Evolutionary conservation across 148 eudicot species (phyloP), one percentile per base, ranked within the genome.

Genomic region (Limonium bicolor): DNA sequence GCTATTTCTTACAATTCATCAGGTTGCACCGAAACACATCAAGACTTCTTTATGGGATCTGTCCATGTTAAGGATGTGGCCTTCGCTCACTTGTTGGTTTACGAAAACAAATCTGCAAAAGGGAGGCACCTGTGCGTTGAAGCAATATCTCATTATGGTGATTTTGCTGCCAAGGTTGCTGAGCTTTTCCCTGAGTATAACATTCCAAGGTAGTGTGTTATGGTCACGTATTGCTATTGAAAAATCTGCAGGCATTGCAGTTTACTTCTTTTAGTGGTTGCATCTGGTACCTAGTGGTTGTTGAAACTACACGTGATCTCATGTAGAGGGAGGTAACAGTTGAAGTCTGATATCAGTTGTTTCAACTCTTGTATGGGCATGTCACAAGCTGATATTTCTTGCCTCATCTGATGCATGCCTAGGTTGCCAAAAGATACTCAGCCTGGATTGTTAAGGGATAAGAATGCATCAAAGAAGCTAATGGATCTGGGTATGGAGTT

Each of bases 51-150:
- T 49, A 76, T 81, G 82, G 99, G 95, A 61, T 60, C 64, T 27
- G 78, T 90, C 32, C 95, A 90, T 69, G 85, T 90, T 7, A 81
- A 78, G 59, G 95, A 90, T 76, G 99, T 90, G 38, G 95, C 99
- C 50, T 59, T 90, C 51, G 95, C 99, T 28, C 99, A 90, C 53
- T 77, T 90, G 45, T 39, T 90, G 72, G 82, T 78, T 3, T 90
- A 85, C 53, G 99, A 90, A 41, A 90, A 85, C 64, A 58, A 61
- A 47, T 63, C 85, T 22, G 82, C 95, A 10, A 55, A 67, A 24
- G 99, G 99, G 57, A 75, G 99, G 61, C 99, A 90, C 64, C 18
- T 78, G 66, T 90, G 99, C 50, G 78, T 90, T 36, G 95, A 90
- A 73, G 79, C 88, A 27, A 63, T 85, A 56, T 63, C 94, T 41